Percentiles rank a stretch among this genome's conserved stretches.
phyloP scores from a whole-genome alignment of 169 alveolate genomes.

The Plasmodium gallinaceum region DNA sequence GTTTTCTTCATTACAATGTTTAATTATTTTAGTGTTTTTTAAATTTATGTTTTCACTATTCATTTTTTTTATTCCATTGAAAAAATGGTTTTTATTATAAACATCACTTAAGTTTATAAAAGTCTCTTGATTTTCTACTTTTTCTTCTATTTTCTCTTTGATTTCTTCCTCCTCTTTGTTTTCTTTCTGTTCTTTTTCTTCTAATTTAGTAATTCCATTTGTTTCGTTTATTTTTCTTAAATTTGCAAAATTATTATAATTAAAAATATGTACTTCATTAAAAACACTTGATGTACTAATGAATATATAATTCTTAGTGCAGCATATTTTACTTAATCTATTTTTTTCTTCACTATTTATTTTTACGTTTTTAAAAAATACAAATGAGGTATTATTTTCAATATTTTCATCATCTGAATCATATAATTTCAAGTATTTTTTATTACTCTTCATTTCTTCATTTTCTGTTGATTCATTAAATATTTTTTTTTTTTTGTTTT shows the following conservation, averaged over 20 bases:
- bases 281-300: constrained; percentile 36
- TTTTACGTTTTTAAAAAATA: constrained; percentile 31
- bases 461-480: not conserved
- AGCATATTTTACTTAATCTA: constrained; percentile 53
- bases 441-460: constrained; percentile 7
- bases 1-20: too few relatives aligned
- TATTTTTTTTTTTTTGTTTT: not conserved
- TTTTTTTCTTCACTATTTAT: constrained; percentile 49
- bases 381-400: constrained; percentile 8
- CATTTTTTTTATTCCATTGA: not conserved
- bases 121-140: constrained; percentile 10
- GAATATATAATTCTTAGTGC: constrained; percentile 58
- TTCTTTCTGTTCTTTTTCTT: not conserved
- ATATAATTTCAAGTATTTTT: constrained; percentile 17
- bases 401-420: constrained; percentile 12
- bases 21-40: too few relatives aligned
- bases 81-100: constrained; percentile 42
- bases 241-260: constrained; percentile 41
- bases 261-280: constrained; percentile 65
- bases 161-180: not conserved
- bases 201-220: too few relatives aligned
- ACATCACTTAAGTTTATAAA: constrained; percentile 31
- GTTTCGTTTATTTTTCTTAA: constrained; percentile 15
- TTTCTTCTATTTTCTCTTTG: not conserved
- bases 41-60: not conserved